Conservation (phyloP, 176 grass and related monocot genomes). For the Cenchrus fungigraminus region DNA sequence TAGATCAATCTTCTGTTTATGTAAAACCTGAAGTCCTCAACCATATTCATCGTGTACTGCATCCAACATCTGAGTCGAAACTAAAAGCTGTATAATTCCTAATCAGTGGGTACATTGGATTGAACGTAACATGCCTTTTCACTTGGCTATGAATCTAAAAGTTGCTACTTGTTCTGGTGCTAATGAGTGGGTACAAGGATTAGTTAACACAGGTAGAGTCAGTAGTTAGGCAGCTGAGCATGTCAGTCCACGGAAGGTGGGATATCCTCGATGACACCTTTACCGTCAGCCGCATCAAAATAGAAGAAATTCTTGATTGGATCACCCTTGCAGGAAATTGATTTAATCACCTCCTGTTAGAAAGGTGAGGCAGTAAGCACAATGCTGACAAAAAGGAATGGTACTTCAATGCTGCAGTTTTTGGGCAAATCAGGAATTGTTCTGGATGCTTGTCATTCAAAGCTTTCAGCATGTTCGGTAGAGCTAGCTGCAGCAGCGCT, state of each 20-base stretch:
- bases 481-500: too few relatives aligned
- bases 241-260: conserved; percentile 28
- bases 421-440: background rate
- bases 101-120: background rate
- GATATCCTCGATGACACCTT: conserved; percentile 84
- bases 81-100: background rate
- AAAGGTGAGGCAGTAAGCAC: conserved; percentile 14
- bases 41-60: too few relatives aligned
- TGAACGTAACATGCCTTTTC: background rate
- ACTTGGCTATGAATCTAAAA: conserved; percentile 13
- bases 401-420: background rate
- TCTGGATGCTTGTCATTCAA: background rate
- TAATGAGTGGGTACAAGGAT: conserved; percentile 27
- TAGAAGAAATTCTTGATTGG: conserved; percentile 97
- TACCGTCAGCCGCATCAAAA: conserved; percentile 71
- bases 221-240: background rate
- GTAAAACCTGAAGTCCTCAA: too few relatives aligned
- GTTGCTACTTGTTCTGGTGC: conserved; percentile 10
- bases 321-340: conserved; percentile 87
- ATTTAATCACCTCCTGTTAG: conserved; percentile 88
- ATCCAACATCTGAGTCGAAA: too few relatives aligned
- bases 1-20: too few relatives aligned
- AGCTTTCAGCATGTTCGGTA: background rate
- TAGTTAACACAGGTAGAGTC: conserved; percentile 22
- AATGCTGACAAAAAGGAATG: background rate